phyloP scores from a whole-genome alignment of 2,329 filamentous ascomycete species.

The Pseudogymnoascus sp. region DNA sequence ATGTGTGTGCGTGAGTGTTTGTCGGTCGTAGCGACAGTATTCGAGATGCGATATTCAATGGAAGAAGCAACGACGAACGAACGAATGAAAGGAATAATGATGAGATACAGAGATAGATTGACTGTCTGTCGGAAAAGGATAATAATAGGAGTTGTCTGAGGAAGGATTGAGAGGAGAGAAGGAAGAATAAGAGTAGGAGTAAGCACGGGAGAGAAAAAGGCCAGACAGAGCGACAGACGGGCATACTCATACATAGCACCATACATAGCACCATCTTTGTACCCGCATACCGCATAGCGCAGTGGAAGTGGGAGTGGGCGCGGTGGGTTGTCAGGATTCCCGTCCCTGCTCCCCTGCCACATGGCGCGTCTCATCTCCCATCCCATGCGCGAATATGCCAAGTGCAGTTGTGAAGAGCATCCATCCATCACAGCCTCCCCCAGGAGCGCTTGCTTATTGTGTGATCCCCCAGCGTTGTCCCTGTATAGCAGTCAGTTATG shows the following conservation, averaged over 20 bases:
- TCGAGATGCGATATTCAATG: not conserved
- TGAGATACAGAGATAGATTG: not conserved
- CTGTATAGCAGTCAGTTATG: not conserved
- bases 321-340: not conserved
- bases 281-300: not conserved
- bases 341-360: conserved; percentile 5
- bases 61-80: no score
- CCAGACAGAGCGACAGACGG: no score
- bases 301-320: not conserved
- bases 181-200: not conserved
- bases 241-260: no score
- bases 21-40: not conserved
- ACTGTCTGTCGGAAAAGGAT: not conserved
- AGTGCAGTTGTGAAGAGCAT: not conserved
- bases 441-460: not conserved
- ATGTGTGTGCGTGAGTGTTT: no score
- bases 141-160: not conserved
- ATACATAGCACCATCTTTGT: not conserved
- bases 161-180: not conserved
- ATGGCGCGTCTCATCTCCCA: conserved; percentile 8
- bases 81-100: not conserved
- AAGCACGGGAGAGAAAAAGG: not conserved
- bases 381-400: not conserved
- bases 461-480: not conserved
- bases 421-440: not conserved